These are phyloP conservation scores for Rubus idaeus DNA, from an alignment of 306 rosid species.

Conservation along the genomic window DNA sequence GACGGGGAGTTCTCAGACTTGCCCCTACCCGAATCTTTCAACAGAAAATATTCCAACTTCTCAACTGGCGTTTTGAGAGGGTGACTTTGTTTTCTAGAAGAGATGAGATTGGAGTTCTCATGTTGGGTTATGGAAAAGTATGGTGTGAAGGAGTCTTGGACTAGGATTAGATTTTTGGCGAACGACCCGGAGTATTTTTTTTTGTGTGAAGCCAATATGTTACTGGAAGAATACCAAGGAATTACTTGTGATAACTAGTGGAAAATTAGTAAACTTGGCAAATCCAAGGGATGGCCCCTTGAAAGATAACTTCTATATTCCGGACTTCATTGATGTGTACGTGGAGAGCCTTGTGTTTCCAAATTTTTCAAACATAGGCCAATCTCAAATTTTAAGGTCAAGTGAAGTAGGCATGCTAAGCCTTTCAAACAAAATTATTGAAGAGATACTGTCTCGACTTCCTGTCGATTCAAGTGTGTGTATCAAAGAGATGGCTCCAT, in stretches of 20 bases:
- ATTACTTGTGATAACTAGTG: no score
- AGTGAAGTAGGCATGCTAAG: neutral
- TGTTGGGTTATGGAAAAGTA: neutral
- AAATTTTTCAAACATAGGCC: no score
- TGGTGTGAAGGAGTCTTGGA: neutral
- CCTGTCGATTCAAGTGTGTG: conserved; percentile 1
- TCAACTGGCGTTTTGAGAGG: neutral
- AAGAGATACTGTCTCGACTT: conserved; percentile 7
- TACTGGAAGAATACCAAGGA: neutral
- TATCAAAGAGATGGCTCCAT: neutral
- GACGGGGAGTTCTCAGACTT: conserved; percentile 10
- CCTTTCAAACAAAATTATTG: conserved; percentile 10
- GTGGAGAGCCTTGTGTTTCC: no score
- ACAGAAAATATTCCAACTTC: neutral
- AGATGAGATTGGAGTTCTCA: neutral
- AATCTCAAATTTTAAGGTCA: neutral
- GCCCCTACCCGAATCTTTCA: conserved; percentile 2
- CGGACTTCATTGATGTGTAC: no score
- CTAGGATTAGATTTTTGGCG: neutral
- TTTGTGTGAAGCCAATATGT: neutral
- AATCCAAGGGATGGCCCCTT: no score
- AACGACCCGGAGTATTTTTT: no score
- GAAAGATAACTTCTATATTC: no score
- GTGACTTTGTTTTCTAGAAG: conserved; percentile 1
- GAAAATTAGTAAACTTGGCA: no score